These are phyloP conservation scores for Plasmodium coatneyi DNA, from an alignment of 169 alveolate species.

Conservation along the genomic window DNA sequence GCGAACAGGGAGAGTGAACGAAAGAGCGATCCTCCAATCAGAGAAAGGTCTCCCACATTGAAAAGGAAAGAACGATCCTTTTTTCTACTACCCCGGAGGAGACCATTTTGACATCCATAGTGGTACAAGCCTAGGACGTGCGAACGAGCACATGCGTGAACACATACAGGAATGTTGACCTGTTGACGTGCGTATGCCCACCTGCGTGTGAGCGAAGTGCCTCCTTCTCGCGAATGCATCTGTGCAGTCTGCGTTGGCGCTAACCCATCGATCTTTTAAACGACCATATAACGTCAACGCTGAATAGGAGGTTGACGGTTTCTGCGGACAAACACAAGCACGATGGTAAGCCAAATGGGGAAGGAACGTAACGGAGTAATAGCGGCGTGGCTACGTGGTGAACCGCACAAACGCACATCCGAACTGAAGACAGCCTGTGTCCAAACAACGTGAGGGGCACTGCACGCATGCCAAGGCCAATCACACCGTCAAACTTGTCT, in stretches of 20 bases:
- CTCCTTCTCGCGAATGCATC: not conserved
- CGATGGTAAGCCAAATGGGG: not conserved
- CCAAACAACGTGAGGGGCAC: not conserved
- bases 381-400: no score
- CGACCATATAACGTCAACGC: not conserved
- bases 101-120: not conserved
- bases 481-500: not conserved
- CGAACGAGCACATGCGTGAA: not conserved
- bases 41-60: not conserved
- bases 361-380: not conserved
- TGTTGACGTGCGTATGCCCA: not conserved
- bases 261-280: not conserved
- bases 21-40: not conserved
- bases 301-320: not conserved
- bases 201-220: not conserved
- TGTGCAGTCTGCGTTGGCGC: not conserved
- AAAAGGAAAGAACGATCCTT: not conserved
- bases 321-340: not conserved
- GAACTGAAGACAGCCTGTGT: not conserved
- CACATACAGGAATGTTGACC: not conserved
- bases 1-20: not conserved
- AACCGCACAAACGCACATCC: not conserved
- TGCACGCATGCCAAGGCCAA: not conserved
- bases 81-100: not conserved
- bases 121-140: not conserved